Percentiles rank a stretch among this genome's conserved stretches.
These are phyloP conservation scores for Castanopsis chinensis DNA, from an alignment of 306 rosid species.

Conservation along the genomic window DNA sequence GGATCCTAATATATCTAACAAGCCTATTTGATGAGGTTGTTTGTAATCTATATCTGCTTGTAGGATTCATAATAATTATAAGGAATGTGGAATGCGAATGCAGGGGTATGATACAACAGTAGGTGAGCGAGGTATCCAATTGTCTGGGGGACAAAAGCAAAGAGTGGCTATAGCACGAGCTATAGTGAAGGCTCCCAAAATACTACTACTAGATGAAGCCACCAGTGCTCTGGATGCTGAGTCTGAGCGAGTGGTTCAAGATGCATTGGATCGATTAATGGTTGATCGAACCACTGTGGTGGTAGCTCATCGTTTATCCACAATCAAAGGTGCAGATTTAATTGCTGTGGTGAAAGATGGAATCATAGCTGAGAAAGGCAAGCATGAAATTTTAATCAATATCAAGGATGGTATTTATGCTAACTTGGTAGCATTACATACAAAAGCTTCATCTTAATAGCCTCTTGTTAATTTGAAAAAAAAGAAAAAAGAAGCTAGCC, in stretches of 20 bases:
- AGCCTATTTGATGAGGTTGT: too few species aligned
- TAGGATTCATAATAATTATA: not conserved
- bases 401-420: constrained; percentile 58
- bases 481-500: too few species aligned
- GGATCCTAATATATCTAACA: too few species aligned
- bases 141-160: constrained; percentile 86
- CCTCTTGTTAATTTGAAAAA: too few species aligned
- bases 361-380: constrained; percentile 65
- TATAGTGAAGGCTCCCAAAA: constrained; percentile 59
- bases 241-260: constrained; percentile 68
- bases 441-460: constrained; percentile 34
- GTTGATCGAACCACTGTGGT: constrained; percentile 59
- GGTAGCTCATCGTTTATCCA: constrained; percentile 69
- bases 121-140: constrained; percentile 70
- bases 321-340: constrained; percentile 56
- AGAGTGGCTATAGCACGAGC: constrained; percentile 79
- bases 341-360: constrained; percentile 79
- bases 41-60: not conserved
- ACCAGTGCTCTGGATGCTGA: constrained; percentile 82
- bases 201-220: constrained; percentile 71
- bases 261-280: constrained; percentile 64
- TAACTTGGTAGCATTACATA: constrained; percentile 57
- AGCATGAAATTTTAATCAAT: constrained; percentile 54
- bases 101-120: constrained; percentile 68
- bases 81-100: not conserved